Evolutionary conservation across 495 filamentous ascomycete species (phyloP), one percentile per base, ranked within the genome.

Genomic region (Tuber aestivum): DNA sequence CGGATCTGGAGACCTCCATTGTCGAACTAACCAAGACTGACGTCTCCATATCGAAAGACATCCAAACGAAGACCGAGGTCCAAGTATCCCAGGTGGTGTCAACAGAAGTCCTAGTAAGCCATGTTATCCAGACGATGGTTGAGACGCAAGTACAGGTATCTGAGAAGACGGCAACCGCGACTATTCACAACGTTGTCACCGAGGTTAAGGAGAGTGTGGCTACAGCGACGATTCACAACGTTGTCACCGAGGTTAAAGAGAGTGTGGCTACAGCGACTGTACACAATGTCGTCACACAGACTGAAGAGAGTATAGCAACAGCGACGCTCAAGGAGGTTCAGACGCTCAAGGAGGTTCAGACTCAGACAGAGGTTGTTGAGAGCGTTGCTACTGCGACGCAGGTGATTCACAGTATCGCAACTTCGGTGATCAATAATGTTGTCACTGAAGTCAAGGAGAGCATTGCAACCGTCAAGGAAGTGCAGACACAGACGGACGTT

Each of bases 61-160:
- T 79, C 3, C 65, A 74, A 61, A 78, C 76, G 16, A 72, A 81
- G 70, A 82, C 80, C 6, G 74, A 79, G 61, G 73, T 82, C 12
- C 76, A 77, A 38, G 56, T 79, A 70, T 79, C 78, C 41, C 78
- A 81, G 35, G 78, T 81, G n/a, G 72, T 82, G 41, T 78, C 75
- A 14, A 81, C 79, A 8, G 72, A 81, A 41, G 72, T 81, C 6
- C 70, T 72, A 40, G 48, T 81, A 48, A 80, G 78, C 20, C 79
- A 81, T 74, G 72, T 80, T 12, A 61, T 81, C 23, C 80, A 81
- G 61, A 82, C 80, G 41, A 70, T 76, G 42, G 71, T 82, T 27
- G 72, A 75, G 38, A 82, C 79, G 16, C 61, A 82, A 72, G 73
- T 78, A 32, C 69, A 79, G n/a, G 70, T 81, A 32, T 78, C 70